Base-by-base conservation (phyloP, 139 green algal species). In the Pycnococcus provasolii region DNA sequence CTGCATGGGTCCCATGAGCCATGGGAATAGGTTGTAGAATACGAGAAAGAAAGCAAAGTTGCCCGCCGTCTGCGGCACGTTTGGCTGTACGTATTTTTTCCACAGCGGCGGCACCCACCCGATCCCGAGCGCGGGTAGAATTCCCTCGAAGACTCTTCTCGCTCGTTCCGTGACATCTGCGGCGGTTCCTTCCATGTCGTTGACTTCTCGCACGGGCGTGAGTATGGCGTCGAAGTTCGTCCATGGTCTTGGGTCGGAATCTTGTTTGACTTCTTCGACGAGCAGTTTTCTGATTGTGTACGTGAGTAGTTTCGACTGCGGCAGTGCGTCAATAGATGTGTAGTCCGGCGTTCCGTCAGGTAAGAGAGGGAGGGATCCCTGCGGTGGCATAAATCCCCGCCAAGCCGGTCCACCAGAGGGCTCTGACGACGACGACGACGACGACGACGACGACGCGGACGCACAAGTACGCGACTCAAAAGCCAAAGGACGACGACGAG, bases 1-100 rank as follows among this genome's bases (percentile, higher is more conserved):
- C 58, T 74, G 59, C 68, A 74, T 74, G 1, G 68, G 68, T 7
- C 68, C 68, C 68, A 74, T 74, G 2, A 74, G 45, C 68, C 68
- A 74, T 2, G 68, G 68, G 60, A 74, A 74, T 7, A 74, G 53
- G 42, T 47, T 68, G 41, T n/a, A 57, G 62, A 74, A 74, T 47
- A 74, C 68, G 4, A 74, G 53, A 6, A 68, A 37, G 53, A 74
- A 74, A 5, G 59, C 60, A 3, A 15, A 74, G 42, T 62, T 62
- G 9, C 42, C 39, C 1, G 62, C 4, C 68, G 59, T 68, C 6
- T 74, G 9, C 37, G 68, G 68, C 51, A 60, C 60, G 50, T 55
- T 47, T 1, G 59, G 59, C 8, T 68, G 26, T 7, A 74, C 39
- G 1, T 45, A 52, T 47, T 68, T 68, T 44, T 61, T 68, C 68